These are phyloP conservation scores for Coccomyxa sp. DNA, from an alignment of 139 green algal species.

Conservation along the genomic window DNA sequence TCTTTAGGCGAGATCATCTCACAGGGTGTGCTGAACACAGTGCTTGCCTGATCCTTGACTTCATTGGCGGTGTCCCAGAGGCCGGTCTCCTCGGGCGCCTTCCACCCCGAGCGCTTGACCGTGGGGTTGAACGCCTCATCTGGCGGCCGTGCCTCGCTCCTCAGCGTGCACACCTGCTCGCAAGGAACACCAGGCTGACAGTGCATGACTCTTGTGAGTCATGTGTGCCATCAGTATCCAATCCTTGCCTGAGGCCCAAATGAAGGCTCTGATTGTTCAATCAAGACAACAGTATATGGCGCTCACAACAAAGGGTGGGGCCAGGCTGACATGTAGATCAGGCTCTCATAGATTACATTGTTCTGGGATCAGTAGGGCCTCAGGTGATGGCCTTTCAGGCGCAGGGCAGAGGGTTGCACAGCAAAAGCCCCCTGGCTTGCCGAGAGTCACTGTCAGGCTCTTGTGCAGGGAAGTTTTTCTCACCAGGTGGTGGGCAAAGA, in stretches of 20 bases:
- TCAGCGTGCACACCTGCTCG: constrained; percentile 5
- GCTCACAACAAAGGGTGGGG: background rate
- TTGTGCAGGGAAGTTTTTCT: background rate
- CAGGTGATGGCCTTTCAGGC: too few species aligned
- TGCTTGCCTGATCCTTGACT: constrained; percentile 24
- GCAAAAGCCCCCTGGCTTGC: too few species aligned
- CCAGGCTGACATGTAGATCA: background rate
- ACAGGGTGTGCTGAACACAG: background rate
- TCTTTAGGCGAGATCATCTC: background rate
- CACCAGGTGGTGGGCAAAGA: constrained; percentile 86
- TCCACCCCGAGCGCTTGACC: constrained; percentile 74
- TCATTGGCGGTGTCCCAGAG: constrained; percentile 71
- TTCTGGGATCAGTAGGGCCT: too few species aligned
- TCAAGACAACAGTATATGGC: background rate
- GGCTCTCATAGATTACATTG: too few species aligned
- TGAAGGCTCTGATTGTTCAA: background rate
- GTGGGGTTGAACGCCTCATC: constrained; percentile 70
- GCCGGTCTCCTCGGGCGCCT: constrained; percentile 73
- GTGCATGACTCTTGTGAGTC: background rate
- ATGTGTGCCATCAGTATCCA: too few species aligned
- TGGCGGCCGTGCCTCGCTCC: constrained; percentile 70
- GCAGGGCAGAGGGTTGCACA: too few species aligned
- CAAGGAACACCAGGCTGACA: background rate
- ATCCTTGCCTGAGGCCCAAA: background rate
- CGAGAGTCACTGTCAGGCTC: too few species aligned